These are phyloP conservation scores for Trichoderma afroharzianum DNA, from an alignment of 2,329 filamentous ascomycete species.

Conservation along the genomic window DNA sequence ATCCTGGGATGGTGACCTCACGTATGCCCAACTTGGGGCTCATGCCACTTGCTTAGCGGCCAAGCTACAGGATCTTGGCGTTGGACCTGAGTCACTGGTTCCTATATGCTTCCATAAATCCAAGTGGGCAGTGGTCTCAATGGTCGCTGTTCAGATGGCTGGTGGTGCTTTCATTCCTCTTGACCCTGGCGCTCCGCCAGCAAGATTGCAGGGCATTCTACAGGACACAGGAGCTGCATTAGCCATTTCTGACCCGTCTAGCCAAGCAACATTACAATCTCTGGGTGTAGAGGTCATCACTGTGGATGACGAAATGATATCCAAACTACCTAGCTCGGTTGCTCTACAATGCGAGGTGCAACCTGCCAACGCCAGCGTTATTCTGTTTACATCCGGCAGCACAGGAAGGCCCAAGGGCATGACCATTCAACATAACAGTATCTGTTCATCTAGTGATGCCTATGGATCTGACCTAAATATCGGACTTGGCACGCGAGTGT, in stretches of 20 bases:
- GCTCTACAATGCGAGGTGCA: neutral
- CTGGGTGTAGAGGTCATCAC: neutral
- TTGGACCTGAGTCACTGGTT: constrained; percentile 7
- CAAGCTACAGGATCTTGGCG: neutral
- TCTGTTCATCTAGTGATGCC: constrained; percentile 10
- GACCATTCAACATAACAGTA: constrained; percentile 9
- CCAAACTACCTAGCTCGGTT: neutral
- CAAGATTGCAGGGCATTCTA: neutral
- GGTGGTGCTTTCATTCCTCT: constrained; percentile 21
- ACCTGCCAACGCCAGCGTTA: neutral
- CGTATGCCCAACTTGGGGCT: neutral
- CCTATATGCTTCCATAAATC: constrained; percentile 21
- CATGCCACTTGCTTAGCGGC: neutral
- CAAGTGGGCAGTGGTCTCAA: constrained; percentile 18
- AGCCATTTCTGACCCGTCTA: neutral
- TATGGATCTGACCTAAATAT: constrained; percentile 7
- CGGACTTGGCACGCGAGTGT: constrained; percentile 8
- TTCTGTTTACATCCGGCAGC: constrained; percentile 14
- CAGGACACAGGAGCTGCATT: neutral
- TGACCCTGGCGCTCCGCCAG: constrained; percentile 11
- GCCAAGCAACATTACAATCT: neutral
- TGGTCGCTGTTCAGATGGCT: constrained; percentile 20
- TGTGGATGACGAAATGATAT: neutral
- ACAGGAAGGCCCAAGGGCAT: constrained; percentile 7
- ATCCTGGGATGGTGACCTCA: constrained; percentile 10